Base-by-base conservation (phyloP, 2,329 filamentous ascomycete genomes). In the Pezizomycotina sp. region DNA sequence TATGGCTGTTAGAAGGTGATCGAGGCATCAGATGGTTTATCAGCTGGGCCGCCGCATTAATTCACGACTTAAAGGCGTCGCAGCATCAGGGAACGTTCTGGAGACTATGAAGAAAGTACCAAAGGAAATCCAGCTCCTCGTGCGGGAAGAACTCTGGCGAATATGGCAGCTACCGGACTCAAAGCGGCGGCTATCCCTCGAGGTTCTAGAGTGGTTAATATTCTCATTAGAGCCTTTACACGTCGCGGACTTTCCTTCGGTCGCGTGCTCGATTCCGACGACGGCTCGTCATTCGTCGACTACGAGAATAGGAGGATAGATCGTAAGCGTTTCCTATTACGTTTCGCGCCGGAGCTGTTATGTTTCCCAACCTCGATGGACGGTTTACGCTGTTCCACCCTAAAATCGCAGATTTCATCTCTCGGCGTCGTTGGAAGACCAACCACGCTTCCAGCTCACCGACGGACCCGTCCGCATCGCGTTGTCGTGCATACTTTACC, bases 81-180 rank as follows among this genome's bases (percentile, higher is more conserved):
- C 36, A 44, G 31, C 29, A 22, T 15, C 41, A 37, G 16, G 41
- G 41, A 15, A 36, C 33, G 18, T 44, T 44, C 22, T 44, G 41
- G 41, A 44, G 30, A 37, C 36, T 1, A 44, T 44, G 19, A 44
- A 36, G 2, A 36, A 36, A 4, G 29, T 44, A 15, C 41, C 41
- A 3, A 34, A 19, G 15, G 36, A 37, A 26, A 44, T 44, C n/a
- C 14, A 26, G 21, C 39, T 44, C 26, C 14, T 44, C 6, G 36
- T 44, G 18, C 39, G 40, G 25, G 31, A 44, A 10, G 36, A 40
- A 36, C 18, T 44, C 7, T 44, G 41, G 41, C 36, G 37, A 27
- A 44, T 44, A 6, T 44, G 41, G 41, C 41, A 44, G 30, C 39
- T 39, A 16, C 41, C 41, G n/a, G 41, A 44, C 21, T 40, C 36